These are phyloP conservation scores for Colletotrichum australisinense DNA, from an alignment of 2,329 filamentous ascomycete species.

Conservation along the genomic window DNA sequence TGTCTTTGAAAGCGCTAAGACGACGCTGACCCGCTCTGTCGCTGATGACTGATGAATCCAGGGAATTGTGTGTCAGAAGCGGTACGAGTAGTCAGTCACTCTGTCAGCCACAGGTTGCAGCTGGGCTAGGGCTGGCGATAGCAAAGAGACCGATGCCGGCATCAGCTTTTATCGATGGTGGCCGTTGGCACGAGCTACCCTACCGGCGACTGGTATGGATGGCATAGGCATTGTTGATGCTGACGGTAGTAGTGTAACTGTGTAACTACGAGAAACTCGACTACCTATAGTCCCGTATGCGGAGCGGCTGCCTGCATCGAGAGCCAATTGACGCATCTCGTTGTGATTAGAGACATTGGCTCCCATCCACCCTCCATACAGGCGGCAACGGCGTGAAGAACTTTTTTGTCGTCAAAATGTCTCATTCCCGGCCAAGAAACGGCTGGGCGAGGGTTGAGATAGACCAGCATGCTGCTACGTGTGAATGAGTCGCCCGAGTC, in stretches of 20 bases:
- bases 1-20: slow-evolving; percentile 7
- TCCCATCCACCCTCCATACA: background rate
- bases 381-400: slow-evolving; percentile 23
- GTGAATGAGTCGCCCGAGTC: background rate
- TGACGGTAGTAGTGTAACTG: background rate
- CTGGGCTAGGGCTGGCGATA: slow-evolving; percentile 7
- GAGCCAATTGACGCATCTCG: background rate
- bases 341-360: background rate
- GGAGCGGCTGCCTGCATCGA: background rate
- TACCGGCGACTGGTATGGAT: slow-evolving; percentile 2
- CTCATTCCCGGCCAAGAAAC: slow-evolving; percentile 9
- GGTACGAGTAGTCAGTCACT: background rate
- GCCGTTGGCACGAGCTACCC: background rate
- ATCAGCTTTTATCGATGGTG: background rate
- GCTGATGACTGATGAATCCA: slow-evolving; percentile 7
- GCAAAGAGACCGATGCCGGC: slow-evolving; percentile 20
- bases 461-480: background rate
- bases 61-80: background rate
- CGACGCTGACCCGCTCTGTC: slow-evolving; percentile 13
- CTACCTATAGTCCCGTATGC: background rate
- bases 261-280: slow-evolving; percentile 1
- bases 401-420: slow-evolving; percentile 17
- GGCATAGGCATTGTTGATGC: background rate
- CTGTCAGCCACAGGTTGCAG: slow-evolving; percentile 3
- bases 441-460: background rate